A percentile compares a stretch with the other conserved stretches of the same genome.
phyloP scores from a whole-genome alignment of 345 rosid species.

The Salix purpurea region DNA sequence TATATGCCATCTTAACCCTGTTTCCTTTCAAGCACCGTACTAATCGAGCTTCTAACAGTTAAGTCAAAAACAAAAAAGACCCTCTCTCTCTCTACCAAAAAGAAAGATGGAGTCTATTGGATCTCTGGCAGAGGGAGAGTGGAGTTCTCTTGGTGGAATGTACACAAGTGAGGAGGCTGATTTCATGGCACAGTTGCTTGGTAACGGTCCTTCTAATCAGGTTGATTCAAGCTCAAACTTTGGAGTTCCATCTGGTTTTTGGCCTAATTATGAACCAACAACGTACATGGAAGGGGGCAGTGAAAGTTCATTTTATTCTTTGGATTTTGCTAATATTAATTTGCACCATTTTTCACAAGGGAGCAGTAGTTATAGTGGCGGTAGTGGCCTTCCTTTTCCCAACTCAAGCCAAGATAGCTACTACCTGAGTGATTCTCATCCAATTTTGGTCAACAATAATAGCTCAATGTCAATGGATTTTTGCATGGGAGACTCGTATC shows the following conservation, averaged over 20 bases:
- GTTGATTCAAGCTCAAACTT: conserved; percentile 13
- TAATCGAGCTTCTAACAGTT: neutral
- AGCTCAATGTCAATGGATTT: conserved; percentile 38
- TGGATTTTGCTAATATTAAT: conserved; percentile 12
- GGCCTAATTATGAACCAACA: conserved; percentile 42
- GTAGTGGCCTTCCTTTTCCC: conserved; percentile 22
- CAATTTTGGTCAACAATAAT: conserved; percentile 21
- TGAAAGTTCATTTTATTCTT: conserved; percentile 13
- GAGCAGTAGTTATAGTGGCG: conserved; percentile 30
- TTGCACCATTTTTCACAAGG: conserved; percentile 31
- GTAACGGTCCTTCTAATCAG: conserved; percentile 25
- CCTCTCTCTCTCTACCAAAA: neutral
- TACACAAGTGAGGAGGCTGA: conserved; percentile 62
- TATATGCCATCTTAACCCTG: conserved; percentile 13
- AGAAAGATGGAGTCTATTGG: conserved; percentile 45
- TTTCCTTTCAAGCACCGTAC: conserved; percentile 18
- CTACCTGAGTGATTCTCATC: conserved; percentile 30
- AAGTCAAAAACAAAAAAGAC: neutral
- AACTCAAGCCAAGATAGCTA: conserved; percentile 28
- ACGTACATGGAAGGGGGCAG: conserved; percentile 16
- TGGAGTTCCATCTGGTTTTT: conserved; percentile 22
- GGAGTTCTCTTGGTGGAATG: conserved; percentile 53
- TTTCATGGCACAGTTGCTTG: conserved; percentile 63
- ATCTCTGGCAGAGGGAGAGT: conserved; percentile 42
- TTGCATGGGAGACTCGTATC: conserved; percentile 40